Base-by-base conservation (phyloP, 164 flowering plant species). In the Tetracentron sinense region DNA sequence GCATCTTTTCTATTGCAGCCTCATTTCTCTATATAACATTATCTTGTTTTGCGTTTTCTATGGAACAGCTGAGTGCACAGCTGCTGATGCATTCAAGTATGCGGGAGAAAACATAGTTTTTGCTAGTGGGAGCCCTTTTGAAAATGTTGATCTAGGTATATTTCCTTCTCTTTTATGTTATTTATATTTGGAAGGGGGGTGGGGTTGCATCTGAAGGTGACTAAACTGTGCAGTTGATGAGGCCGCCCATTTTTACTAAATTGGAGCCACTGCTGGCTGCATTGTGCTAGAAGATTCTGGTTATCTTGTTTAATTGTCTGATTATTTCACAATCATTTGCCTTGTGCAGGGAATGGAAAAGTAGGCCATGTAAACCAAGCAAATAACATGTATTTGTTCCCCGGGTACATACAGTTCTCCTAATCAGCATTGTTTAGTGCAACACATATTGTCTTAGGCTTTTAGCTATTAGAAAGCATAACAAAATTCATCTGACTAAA, bases 111-210 rank as follows among this genome's bases (percentile, higher is more conserved):
- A 88, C 73, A 87, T 92, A 46, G 86, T 92, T 47, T 95, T 92
- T 75, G 98, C 84, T 55, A 92, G 99, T 82, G 99, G 99, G 53
- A 92, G 98, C 75, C 99, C 97, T 65, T 95, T 95, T 65, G 79
- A 81, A 54, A 81, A 88, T 75, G 88, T 95, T 69, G 77, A 82
- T 73, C 90, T 85, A 57, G 97, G 99, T 95, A 35, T 30, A 47
- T 49, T 47, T 22, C 22, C 46, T 20, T 30, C 22, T 33, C 21
- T 62, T 56, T 44, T 7, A 44, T 47, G 31, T 20, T 21, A 2
- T 63, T 60, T 27, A 35, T 15, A 53, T 57, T 50, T 12, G n/a
- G 60, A 20, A 20, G 8, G 30, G 60, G 46, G 3, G n/a, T 7
- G 4, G 26, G 17, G 20, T 21, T 53, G 56, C 56, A 53, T 27